Base-by-base conservation (phyloP, 495 filamentous ascomycete species). In the Talaromyces thailandensis region DNA sequence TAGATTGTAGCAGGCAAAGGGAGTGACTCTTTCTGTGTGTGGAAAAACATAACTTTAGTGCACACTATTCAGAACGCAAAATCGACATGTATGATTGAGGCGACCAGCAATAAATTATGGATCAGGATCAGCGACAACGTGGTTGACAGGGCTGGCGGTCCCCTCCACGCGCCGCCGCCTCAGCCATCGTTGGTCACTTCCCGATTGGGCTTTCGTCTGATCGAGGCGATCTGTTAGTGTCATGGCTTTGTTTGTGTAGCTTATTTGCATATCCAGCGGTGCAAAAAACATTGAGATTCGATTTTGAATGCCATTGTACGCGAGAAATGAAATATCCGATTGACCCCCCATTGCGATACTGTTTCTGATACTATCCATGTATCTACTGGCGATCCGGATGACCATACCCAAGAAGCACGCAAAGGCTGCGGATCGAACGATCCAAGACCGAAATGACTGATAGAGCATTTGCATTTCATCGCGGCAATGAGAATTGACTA, bases 141-240 rank as follows among this genome's bases (percentile, higher is more conserved):
- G 69, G 69, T 71, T 71, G 69, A 71, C 69, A 71, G 69, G 69
- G 69, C 65, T 69, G 57, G 35, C 56, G 51, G 24, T 55, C 51
- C 51, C 51, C 23, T 26, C 51, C 21, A 7, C 26, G 56, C 56
- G 51, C 51, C 21, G 51, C 21, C 51, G 51, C 51, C 51, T 26
- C 51, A 25, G 51, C 51, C 51, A 55, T 25, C 48, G 48, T 52
- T 52, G 48, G 24, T 52, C 51, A 55, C 51, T 55, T 55, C 23
- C 51, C 26, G 51, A 55, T 55, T 48, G 43, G 43, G 43, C 43
- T 48, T 18, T 48, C 43, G 43, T 48, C 14, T 48, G 43, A 21
- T 48, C 43, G 43, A 48, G 43, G 11, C 43, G 43, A 48, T 48
- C 43, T 48, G 43, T 48, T 40, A 40, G 35, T 40, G 9, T 40